Evolutionary conservation across 2,329 filamentous ascomycete genomes (phyloP), one percentile per base, ranked within the genome.

Genomic region (Ceratocystis diversiconidia): DNA sequence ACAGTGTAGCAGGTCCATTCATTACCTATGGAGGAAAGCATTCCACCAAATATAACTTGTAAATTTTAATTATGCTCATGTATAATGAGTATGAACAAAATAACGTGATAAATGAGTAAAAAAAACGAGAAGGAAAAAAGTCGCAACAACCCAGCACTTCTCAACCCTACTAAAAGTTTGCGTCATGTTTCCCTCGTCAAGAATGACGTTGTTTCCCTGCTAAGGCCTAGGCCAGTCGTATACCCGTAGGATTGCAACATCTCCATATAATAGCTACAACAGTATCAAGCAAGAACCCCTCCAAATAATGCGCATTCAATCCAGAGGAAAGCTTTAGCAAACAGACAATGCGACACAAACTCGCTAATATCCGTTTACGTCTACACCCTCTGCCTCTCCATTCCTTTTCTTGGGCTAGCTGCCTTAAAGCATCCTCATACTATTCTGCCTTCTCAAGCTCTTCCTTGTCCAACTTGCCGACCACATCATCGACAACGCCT

Each of bases 181-280:
- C 36, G 10, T 15, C 36, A 15, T 41, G 12, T 41, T 41, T 41
- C 36, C 10, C 0, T 41, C 4, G 36, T 41, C 36, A 41, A 52
- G 25, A 52, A 52, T 28, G 48, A 25, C 48, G 48, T 15, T 25
- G 48, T 32, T 59, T 59, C 55, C 25, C 55, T 8, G 5, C 17
- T 36, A 8, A 8, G 28, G 36, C 36, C 28, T 32, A 30, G n/a
- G 15, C 55, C 28, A 59, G 32, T 59, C 12, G 55, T 7, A 19
- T n/a, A 22, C 55, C 28, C 15, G 55, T 7, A 59, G 55, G 55
- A 59, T 59, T 59, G 55, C 32, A 36, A 59, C 6, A 59, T 59
- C 55, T 59, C 55, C 55, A 59, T 59, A 59, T 36, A 59, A 59
- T 59, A 32, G 55, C 55, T 59, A 30, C 55, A 36, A 19, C 6